phyloP scores from a whole-genome alignment of 345 rosid genomes.

The Microthlaspi erraticum region DNA sequence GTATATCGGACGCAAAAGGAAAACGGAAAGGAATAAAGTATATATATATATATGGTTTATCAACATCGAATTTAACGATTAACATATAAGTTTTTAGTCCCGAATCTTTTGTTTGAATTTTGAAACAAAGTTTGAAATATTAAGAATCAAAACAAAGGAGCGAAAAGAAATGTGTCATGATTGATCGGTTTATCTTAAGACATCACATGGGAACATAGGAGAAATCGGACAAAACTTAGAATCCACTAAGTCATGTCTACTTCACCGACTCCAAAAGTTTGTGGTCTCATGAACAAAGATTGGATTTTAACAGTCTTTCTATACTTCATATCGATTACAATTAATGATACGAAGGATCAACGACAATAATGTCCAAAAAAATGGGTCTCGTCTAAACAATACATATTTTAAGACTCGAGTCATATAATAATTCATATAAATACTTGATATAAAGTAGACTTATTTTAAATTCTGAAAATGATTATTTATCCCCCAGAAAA shows the following conservation, averaged over 20 bases:
- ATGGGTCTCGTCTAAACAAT: neutral
- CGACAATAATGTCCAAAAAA: slow-evolving; percentile 22
- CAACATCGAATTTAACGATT: too few species aligned
- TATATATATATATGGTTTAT: too few species aligned
- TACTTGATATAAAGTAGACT: neutral
- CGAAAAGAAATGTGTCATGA: slow-evolving; percentile 26
- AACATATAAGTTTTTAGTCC: too few species aligned
- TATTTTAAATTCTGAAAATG: slow-evolving; percentile 11
- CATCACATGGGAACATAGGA: slow-evolving; percentile 41
- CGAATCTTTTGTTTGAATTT: too few species aligned
- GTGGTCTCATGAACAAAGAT: slow-evolving; percentile 39
- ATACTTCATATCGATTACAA: slow-evolving; percentile 16
- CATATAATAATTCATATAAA: neutral
- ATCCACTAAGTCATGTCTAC: slow-evolving; percentile 46
- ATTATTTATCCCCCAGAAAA: neutral
- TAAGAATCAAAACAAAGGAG: slow-evolving; percentile 32
- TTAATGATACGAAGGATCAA: slow-evolving; percentile 24
- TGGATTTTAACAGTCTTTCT: slow-evolving; percentile 22
- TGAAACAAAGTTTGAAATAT: too few species aligned
- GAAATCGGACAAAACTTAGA: slow-evolving; percentile 43
- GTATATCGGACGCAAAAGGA: neutral
- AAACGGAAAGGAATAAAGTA: neutral
- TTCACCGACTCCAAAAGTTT: slow-evolving; percentile 39
- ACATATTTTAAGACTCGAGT: neutral
- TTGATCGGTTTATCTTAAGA: slow-evolving; percentile 39